Percentiles rank a stretch among this genome's conserved stretches.
phyloP scores from a whole-genome alignment of 768 basidiomycete genomes.

The Panus rudis region DNA sequence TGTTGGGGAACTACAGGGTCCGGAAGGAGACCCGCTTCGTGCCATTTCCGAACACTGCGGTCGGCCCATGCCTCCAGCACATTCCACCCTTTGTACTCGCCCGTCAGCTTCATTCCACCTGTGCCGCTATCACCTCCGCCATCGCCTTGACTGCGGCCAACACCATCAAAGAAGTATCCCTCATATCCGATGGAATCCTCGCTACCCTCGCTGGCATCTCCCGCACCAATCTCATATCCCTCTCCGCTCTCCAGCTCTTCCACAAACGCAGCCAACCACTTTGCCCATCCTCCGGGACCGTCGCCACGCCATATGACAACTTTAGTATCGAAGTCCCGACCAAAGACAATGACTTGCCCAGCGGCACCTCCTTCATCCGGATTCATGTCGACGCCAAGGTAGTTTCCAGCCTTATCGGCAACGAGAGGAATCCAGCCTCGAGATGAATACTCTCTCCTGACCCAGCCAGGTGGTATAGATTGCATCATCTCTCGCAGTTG shows the following conservation, averaged over 20 bases:
- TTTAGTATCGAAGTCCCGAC: conserved; percentile 98
- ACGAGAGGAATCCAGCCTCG: conserved; percentile 96
- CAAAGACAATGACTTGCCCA: conserved; percentile 97
- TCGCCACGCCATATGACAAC: conserved; percentile 93
- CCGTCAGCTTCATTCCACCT: conserved; percentile 64
- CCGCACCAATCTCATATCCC: conserved; percentile 70
- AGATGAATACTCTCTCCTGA: conserved; percentile 84
- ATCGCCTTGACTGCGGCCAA: conserved; percentile 69
- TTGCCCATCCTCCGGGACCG: conserved; percentile 88
- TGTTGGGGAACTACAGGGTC: conserved; percentile 30
- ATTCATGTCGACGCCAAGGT: conserved; percentile 91
- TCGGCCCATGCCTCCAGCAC: conserved; percentile 94
- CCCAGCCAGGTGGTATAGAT: conserved; percentile 85
- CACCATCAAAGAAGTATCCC: conserved; percentile 80
- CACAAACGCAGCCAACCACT: conserved; percentile 85
- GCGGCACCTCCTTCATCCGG: conserved; percentile 67
- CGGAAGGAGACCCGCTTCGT: conserved; percentile 65
- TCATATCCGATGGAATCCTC: conserved; percentile 86
- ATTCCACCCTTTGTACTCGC: conserved; percentile 89
- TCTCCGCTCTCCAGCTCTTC: conserved; percentile 91
- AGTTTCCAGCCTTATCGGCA: conserved; percentile 91
- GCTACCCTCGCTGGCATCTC: conserved; percentile 57
- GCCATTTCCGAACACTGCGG: conserved; percentile 80
- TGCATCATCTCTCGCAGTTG: conserved; percentile 72
- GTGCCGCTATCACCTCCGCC: conserved; percentile 69